These are phyloP conservation scores for Alternaria hordeiaustralica DNA, from an alignment of 2,329 filamentous ascomycete species.

Conservation along the genomic window DNA sequence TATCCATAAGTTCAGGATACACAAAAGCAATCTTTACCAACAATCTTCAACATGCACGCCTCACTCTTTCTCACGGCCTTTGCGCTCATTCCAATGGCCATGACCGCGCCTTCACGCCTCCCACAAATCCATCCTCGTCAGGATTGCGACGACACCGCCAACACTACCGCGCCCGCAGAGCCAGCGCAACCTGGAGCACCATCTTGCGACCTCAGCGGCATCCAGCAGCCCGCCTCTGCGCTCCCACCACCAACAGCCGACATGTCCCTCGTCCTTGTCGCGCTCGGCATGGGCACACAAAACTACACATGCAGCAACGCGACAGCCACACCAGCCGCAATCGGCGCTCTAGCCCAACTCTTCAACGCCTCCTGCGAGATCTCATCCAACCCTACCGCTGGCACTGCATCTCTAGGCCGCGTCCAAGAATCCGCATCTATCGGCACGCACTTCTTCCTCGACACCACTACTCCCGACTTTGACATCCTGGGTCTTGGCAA, in stretches of 20 bases:
- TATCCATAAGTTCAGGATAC: neutral
- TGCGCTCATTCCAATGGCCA: constrained; percentile 30
- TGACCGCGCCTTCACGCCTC: constrained; percentile 28
- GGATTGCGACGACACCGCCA: constrained; percentile 10
- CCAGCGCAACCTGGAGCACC: neutral
- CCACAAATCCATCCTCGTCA: constrained; percentile 21
- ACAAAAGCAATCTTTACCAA: neutral
- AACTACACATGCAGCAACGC: constrained; percentile 56
- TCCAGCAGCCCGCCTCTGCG: constrained; percentile 35
- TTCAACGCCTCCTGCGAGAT: constrained; percentile 34
- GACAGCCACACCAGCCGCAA: constrained; percentile 42
- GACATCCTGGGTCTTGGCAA: constrained; percentile 73
- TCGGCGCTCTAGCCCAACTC: constrained; percentile 51
- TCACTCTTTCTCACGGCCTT: constrained; percentile 26
- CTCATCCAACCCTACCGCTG: constrained; percentile 23
- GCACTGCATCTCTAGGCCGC: constrained; percentile 33
- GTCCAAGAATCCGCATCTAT: constrained; percentile 39
- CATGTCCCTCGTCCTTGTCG: constrained; percentile 52
- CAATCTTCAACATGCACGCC: constrained; percentile 30
- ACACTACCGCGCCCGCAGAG: neutral
- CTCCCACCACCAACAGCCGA: constrained; percentile 33
- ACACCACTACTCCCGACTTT: constrained; percentile 78
- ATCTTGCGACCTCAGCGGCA: constrained; percentile 31
- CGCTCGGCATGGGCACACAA: constrained; percentile 57
- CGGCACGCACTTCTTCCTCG: constrained; percentile 82